phyloP scores from a whole-genome alignment of 768 basidiomycete species.

The Podaxis sp. region DNA sequence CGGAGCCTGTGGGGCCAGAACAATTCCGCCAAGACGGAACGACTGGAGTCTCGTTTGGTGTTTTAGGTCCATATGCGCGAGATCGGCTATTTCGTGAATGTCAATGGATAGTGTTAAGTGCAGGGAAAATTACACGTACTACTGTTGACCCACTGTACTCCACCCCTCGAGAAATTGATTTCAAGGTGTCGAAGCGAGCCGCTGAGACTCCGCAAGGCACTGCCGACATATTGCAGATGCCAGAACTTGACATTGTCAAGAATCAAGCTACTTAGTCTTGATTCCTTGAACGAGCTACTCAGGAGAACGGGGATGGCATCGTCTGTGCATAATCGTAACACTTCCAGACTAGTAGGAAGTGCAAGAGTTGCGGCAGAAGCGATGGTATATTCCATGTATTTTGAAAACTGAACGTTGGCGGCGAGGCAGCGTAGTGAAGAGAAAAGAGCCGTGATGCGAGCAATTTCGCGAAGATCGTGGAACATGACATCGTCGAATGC shows the following conservation, averaged over 20 bases:
- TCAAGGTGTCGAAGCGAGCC: background rate
- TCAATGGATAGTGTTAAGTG: background rate
- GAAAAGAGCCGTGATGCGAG: slow-evolving; percentile 22
- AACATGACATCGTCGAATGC: slow-evolving; percentile 27
- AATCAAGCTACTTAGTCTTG: slow-evolving; percentile 5
- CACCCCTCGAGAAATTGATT: background rate
- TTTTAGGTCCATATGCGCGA: background rate
- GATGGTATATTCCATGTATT: slow-evolving; percentile 25
- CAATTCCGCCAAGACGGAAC: background rate
- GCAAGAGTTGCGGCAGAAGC: slow-evolving; percentile 14
- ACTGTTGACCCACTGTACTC: background rate
- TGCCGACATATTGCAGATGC: slow-evolving; percentile 3
- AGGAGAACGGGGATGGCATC: slow-evolving; percentile 27
- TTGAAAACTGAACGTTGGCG: slow-evolving; percentile 26
- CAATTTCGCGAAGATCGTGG: slow-evolving; percentile 30
- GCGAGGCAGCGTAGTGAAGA: slow-evolving; percentile 23
- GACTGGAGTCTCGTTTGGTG: slow-evolving; percentile 3
- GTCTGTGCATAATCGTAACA: slow-evolving; percentile 19
- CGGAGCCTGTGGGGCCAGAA: background rate
- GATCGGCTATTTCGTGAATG: background rate
- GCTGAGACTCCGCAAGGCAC: background rate
- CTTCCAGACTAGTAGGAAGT: slow-evolving; percentile 20
- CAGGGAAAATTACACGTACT: background rate
- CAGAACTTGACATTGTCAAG: slow-evolving; percentile 10
- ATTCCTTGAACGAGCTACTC: slow-evolving; percentile 10